These are phyloP conservation scores for Delonix regia DNA, from an alignment of 306 rosid genomes.

Conservation along the genomic window DNA sequence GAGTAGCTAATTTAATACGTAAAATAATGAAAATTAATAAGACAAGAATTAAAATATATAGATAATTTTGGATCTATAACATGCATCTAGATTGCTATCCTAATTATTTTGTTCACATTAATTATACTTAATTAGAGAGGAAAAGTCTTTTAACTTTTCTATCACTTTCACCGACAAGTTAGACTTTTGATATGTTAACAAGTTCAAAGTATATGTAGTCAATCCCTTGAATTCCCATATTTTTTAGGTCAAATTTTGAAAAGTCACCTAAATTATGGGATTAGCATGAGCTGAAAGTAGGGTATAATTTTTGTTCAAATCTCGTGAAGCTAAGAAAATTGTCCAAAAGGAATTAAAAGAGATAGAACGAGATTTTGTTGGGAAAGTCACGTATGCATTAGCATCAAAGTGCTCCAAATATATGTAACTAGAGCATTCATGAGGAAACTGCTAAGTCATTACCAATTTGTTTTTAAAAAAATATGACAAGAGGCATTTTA, in stretches of 20 bases:
- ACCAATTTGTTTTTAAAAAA: too few species aligned
- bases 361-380: neutral
- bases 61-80: too few species aligned
- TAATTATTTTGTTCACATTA: neutral
- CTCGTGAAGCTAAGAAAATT: neutral
- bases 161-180: conserved; percentile 21
- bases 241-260: neutral
- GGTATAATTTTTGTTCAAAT: neutral
- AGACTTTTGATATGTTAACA: conserved; percentile 8
- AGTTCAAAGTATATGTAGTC: neutral
- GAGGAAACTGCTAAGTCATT: too few species aligned
- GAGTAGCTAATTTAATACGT: too few species aligned
- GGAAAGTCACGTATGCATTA: neutral
- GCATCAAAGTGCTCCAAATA: too few species aligned
- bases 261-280: neutral
- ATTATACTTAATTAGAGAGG: neutral
- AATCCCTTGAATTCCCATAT: neutral
- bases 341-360: neutral
- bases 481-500: too few species aligned
- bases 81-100: too few species aligned
- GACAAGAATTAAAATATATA: too few species aligned
- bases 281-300: neutral
- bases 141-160: neutral
- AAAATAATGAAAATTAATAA: too few species aligned
- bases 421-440: too few species aligned